Base-by-base conservation (phyloP, 169 alveolate species). In the Plasmodium ovale region DNA sequence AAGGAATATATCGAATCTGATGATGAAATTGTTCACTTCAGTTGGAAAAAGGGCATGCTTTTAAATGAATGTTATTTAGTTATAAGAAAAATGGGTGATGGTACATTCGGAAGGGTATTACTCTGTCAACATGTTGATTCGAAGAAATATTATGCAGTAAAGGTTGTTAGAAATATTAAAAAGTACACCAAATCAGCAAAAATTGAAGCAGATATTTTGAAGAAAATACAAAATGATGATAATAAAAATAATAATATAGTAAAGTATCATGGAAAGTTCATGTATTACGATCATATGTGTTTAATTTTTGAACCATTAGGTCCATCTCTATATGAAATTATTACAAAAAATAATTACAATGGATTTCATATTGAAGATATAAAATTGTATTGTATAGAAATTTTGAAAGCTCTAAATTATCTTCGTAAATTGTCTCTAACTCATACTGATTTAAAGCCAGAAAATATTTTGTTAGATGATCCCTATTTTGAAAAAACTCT, bases 381-480 rank as follows among this genome's bases (percentile, higher is more conserved):
- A 10, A 97, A 96, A 92, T 74, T 87, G 12, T 94, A 98, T 39
- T 98, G 99, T 9, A 93, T 92, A 72, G 98, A 99, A 94, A 90
- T 97, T 60, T 94, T 98, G 87, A 93, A 94, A 60, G 98, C 99
- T 0, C 90, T 98, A 10, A 93, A 96, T 60, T 99, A 98, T 88
- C 89, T 99, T 58, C 98, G 98, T 65, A 93, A 91, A 25, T 92
- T 96, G 71, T 88, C 94, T 16, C 91, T 99, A 69, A 97, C 99
- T 3, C 99, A 99, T 92, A 98, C 99, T n/a, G 99, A 99, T 94
- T 94, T 99, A 77, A 99, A 98, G 93, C 99, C 99, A 6, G 99
- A 98, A 90, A 98, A 98, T 92, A 98, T 98, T 42, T 94, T 98
- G 33, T 94, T 98, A 35, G 95, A 93, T 37, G 95, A 93, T 14